Base-by-base conservation (phyloP, 192 early-diverging fungal genomes). In the Helicostylum pulchrum region DNA sequence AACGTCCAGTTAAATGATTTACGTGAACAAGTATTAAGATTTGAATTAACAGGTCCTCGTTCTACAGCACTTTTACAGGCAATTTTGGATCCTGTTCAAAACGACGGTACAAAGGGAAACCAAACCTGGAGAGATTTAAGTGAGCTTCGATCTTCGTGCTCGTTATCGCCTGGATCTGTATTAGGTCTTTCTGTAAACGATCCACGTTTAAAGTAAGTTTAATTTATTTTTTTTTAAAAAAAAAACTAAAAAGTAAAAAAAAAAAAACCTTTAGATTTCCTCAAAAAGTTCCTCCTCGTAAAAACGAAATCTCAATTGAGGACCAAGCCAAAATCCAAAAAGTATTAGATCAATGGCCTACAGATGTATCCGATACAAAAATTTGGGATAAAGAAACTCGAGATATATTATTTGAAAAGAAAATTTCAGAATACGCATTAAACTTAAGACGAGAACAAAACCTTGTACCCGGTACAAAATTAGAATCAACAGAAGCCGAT, bases 21-120 rank as follows among this genome's bases (percentile, higher is more conserved):
- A 53, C 85, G 71, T 36, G 56, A 71, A 51, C 79, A 90, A 3
- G 62, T 92, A 14, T 75, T 85, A 0, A 78, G 83, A 48, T 97
- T 98, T 76, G 90, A 96, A 67, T 82, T 99, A 12, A 88, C 91
- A 2, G 97, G 97, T 31, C 92, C 92, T 15, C 80, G 91, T 8
- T 83, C 93, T 36, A 89, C 90, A 15, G 85, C 87, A 19, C 70
- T 94, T 7, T 67, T 99, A 45, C 77, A 81, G 39, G 74, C 90
- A 0, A 72, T 90, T 12, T 71, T 99, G 15, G 68, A 80, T 1
- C 65, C 70, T 23, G 49, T 61, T n/a, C 48, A 52, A 4, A 72
- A 57, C 11, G 17, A 23, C 1, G 21, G 36, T 50, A 49, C 19
- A 8, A 60, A 72, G 1, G 63, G 62, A 10, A 59, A 43, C 23